Conservation (phyloP, 2,329 filamentous ascomycete genomes). For the Metarhizium guizhouense region DNA sequence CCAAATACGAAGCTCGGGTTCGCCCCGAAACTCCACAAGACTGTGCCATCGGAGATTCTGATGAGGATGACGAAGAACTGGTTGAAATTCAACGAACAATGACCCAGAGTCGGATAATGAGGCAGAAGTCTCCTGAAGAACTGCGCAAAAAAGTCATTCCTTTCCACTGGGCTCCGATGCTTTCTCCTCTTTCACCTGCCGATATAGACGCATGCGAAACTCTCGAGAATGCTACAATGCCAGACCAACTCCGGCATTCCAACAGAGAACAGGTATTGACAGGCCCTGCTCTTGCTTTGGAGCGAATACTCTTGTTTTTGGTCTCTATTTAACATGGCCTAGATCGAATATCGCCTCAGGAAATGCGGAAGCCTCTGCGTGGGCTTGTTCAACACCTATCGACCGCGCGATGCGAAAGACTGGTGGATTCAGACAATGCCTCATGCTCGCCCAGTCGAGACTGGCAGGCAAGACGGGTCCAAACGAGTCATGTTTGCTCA, state of each 20-base stretch:
- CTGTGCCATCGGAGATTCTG: slow-evolving; percentile 8
- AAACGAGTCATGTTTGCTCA: slow-evolving; percentile 63
- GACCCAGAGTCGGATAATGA: slow-evolving; percentile 3
- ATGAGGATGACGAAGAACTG: slow-evolving; percentile 9
- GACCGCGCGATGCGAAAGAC: slow-evolving; percentile 34
- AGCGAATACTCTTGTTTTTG: neutral
- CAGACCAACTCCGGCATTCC: slow-evolving; percentile 39
- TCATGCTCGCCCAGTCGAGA: slow-evolving; percentile 48
- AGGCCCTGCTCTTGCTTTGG: neutral
- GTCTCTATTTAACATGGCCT: slow-evolving; percentile 1
- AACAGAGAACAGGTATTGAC: slow-evolving; percentile 43
- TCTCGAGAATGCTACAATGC: slow-evolving; percentile 33
- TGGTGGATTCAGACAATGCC: slow-evolving; percentile 40
- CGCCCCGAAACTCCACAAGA: neutral
- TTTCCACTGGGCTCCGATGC: slow-evolving; percentile 51
- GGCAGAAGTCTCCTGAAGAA: slow-evolving; percentile 7
- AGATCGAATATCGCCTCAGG: slow-evolving; percentile 17
- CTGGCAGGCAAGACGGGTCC: slow-evolving; percentile 20
- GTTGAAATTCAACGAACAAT: slow-evolving; percentile 2
- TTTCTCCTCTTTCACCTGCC: slow-evolving; percentile 60
- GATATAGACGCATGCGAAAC: slow-evolving; percentile 49
- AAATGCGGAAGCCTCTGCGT: slow-evolving; percentile 55
- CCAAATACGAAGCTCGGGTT: neutral
- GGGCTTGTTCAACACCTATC: slow-evolving; percentile 66
- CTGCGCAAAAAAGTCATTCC: slow-evolving; percentile 29